These are phyloP conservation scores for Pythium phragmiticola DNA, from an alignment of 352 stramenopile species.

Conservation along the genomic window DNA sequence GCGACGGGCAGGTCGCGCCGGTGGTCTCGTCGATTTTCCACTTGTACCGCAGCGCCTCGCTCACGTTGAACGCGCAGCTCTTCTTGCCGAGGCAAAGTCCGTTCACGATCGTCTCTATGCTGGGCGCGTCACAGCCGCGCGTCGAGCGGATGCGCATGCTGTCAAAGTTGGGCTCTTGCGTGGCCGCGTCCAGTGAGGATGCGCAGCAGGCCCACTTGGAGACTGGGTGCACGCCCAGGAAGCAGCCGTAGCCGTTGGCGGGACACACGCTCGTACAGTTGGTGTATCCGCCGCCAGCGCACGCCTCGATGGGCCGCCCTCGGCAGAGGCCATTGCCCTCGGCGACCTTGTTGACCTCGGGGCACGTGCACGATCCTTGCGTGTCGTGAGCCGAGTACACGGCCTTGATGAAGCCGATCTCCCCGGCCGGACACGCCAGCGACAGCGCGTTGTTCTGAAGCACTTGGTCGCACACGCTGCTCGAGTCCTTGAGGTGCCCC, in stretches of 20 bases:
- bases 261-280: conserved; percentile 43
- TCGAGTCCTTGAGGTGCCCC: conserved; percentile 69
- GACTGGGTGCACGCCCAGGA: conserved; percentile 61
- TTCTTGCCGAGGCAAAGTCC: conserved; percentile 69
- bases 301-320: conserved; percentile 28
- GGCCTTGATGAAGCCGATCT: conserved; percentile 78
- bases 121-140: conserved; percentile 38
- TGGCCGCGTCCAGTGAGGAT: conserved; percentile 32
- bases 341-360: conserved; percentile 62
- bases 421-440: conserved; percentile 60
- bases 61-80: conserved; percentile 66
- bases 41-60: conserved; percentile 47
- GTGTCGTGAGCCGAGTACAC: conserved; percentile 64
- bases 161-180: conserved; percentile 41
- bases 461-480: conserved; percentile 68
- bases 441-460: conserved; percentile 44
- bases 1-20: conserved; percentile 35
- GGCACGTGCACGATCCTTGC: conserved; percentile 66
- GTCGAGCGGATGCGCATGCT: conserved; percentile 53
- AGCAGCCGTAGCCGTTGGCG: conserved; percentile 51
- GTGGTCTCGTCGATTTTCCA: conserved; percentile 54
- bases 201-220: conserved; percentile 67
- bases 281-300: background rate
- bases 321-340: conserved; percentile 55
- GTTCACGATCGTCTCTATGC: conserved; percentile 63